A percentile compares a stretch with the other conserved stretches of the same genome.
Conservation (phyloP, 192 early-diverging fungal species). For the Entomortierella lignicola region DNA sequence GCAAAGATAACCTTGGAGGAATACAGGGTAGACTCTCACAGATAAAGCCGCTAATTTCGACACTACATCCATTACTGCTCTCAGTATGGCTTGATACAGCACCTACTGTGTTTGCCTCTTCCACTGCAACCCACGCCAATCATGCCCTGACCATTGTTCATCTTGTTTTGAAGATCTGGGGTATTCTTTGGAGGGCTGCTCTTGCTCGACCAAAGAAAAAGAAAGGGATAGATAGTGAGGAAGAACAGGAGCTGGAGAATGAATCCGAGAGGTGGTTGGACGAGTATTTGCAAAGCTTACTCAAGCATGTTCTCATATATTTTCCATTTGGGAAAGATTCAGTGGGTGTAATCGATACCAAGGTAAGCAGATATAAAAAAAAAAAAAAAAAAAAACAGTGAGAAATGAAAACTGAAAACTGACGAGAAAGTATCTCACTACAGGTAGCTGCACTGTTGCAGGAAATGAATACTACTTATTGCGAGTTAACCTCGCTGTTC, state of each 20-base stretch:
- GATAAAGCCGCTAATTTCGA: conserved; percentile 55
- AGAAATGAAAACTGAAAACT: neutral
- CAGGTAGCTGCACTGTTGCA: conserved; percentile 66
- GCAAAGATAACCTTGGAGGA: conserved; percentile 34
- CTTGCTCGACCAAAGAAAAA: conserved; percentile 35
- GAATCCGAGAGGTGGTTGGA: conserved; percentile 57
- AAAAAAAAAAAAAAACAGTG: too few relatives aligned
- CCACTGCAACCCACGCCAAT: conserved; percentile 57
- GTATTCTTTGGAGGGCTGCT: conserved; percentile 76
- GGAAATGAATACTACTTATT: conserved; percentile 79
- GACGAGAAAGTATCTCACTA: conserved; percentile 61
- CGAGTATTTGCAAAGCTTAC: conserved; percentile 64
- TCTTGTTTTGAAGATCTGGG: conserved; percentile 71
- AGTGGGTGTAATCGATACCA: conserved; percentile 56
- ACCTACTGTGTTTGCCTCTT: conserved; percentile 69
- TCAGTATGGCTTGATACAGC: conserved; percentile 84
- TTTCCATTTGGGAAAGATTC: conserved; percentile 81
- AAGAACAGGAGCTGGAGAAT: conserved; percentile 29
- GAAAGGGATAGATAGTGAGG: conserved; percentile 18
- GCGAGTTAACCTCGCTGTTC: conserved; percentile 73
- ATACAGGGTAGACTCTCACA: conserved; percentile 33
- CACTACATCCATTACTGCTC: conserved; percentile 73
- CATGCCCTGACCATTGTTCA: conserved; percentile 72
- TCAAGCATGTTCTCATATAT: conserved; percentile 75
- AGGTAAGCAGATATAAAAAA: conserved; percentile 49